Evolutionary conservation across 2,329 filamentous ascomycete genomes (phyloP).

Genomic region (Colletotrichum godetiae): DNA sequence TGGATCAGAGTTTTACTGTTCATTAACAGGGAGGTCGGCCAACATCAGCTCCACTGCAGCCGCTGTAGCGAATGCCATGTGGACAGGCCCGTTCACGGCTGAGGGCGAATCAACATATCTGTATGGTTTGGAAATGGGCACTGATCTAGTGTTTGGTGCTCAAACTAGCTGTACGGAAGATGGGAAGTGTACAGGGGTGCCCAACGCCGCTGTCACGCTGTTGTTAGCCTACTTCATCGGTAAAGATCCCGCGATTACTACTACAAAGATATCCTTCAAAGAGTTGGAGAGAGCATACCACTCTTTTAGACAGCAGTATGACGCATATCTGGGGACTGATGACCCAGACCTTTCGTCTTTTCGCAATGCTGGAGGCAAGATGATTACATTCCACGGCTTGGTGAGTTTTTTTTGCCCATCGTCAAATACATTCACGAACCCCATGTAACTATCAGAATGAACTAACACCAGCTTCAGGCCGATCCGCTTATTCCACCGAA

Average conservation of each 20-base stretch:
- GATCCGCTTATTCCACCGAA: background rate
- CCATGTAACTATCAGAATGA: background rate
- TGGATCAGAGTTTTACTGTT: slow-evolving; percentile 29
- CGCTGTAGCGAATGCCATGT: slow-evolving; percentile 5
- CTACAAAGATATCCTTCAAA: background rate
- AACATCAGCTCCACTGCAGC: background rate
- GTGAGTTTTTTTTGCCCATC: slow-evolving; percentile 17
- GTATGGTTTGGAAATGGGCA: slow-evolving; percentile 3
- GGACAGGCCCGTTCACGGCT: slow-evolving; percentile 1
- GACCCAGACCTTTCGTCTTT: slow-evolving; percentile 45
- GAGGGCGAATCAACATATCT: background rate
- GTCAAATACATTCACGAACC: background rate
- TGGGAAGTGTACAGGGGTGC: background rate
- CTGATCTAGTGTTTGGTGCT: background rate
- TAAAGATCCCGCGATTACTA: slow-evolving; percentile 1
- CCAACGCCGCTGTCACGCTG: background rate
- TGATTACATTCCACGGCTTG: slow-evolving; percentile 60
- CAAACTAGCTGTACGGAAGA: background rate
- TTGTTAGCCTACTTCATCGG: slow-evolving; percentile 8
- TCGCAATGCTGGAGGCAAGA: slow-evolving; percentile 56
- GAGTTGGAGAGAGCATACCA: background rate
- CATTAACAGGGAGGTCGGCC: background rate
- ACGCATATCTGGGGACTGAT: slow-evolving; percentile 40
- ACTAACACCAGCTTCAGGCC: background rate
- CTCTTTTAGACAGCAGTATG: slow-evolving; percentile 5